These are phyloP conservation scores for Erythrobasidium hasegawianum DNA, from an alignment of 1,284 basidiomycete genomes.

Conservation along the genomic window DNA sequence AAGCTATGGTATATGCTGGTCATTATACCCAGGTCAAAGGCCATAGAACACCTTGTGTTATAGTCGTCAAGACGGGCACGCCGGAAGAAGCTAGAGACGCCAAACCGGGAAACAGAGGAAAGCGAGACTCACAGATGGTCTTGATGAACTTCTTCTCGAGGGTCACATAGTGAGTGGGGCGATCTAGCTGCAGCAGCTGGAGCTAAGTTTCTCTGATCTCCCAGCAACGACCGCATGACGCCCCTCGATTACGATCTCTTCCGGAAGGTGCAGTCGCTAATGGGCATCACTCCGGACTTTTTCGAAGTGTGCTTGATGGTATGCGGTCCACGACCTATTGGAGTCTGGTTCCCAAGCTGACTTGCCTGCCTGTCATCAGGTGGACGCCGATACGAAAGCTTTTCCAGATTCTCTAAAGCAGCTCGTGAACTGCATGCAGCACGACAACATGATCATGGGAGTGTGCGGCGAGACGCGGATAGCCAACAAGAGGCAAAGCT, in stretches of 20 bases:
- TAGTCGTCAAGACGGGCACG: slow-evolving; percentile 95
- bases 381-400: slow-evolving; percentile 95
- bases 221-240: slow-evolving; percentile 88
- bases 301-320: slow-evolving; percentile 98
- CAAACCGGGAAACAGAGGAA: slow-evolving; percentile 97
- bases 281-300: slow-evolving; percentile 99
- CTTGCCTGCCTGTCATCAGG: slow-evolving; percentile 55
- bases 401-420: slow-evolving; percentile 78
- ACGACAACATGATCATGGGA: slow-evolving; percentile 98
- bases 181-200: too few relatives aligned
- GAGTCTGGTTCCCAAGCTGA: too few relatives aligned
- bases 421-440: slow-evolving; percentile 95
- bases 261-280: slow-evolving; percentile 89
- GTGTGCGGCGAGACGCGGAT: slow-evolving; percentile 98
- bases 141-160: slow-evolving; percentile 99
- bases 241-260: slow-evolving; percentile 98
- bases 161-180: slow-evolving; percentile 70
- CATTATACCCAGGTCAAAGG: slow-evolving; percentile 85
- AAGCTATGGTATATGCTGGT: slow-evolving; percentile 97
- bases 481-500: slow-evolving; percentile 93
- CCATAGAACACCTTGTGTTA: slow-evolving; percentile 86
- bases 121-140: slow-evolving; percentile 96
- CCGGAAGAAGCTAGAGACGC: slow-evolving; percentile 71
- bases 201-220: background rate
- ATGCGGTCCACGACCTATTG: too few relatives aligned